Percentiles rank a stretch among this genome's conserved stretches.
phyloP scores from a whole-genome alignment of 1,139 yeast genomes.

The Blastobotrys malaysiensis region DNA sequence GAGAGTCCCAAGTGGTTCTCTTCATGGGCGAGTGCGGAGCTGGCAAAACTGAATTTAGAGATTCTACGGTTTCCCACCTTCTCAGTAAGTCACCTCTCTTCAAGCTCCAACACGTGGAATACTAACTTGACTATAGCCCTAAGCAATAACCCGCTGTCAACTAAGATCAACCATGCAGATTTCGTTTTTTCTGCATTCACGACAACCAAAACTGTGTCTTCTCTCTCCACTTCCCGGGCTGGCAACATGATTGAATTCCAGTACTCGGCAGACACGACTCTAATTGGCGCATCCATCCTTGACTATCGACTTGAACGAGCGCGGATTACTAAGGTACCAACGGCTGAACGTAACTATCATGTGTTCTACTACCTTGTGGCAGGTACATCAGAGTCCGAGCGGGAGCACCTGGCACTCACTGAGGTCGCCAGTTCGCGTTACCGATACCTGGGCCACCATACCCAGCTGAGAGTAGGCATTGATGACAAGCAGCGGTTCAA shows the following conservation, averaged over 20 bases:
- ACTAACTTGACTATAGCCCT: conserved; percentile 23
- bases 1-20: conserved; percentile 37
- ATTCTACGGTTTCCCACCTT: conserved; percentile 29
- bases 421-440: conserved; percentile 29
- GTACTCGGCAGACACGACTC: conserved; percentile 35
- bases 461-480: conserved; percentile 36
- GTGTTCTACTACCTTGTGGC: conserved; percentile 38
- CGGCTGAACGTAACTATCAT: conserved; percentile 40
- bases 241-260: conserved; percentile 40
- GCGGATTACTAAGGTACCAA: conserved; percentile 38
- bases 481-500: conserved; percentile 36
- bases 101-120: not conserved
- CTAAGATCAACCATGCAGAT: conserved; percentile 34
- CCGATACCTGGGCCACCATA: conserved; percentile 39
- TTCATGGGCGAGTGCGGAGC: conserved; percentile 40
- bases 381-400: conserved; percentile 37
- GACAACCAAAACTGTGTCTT: conserved; percentile 35
- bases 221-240: conserved; percentile 34
- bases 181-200: conserved; percentile 37
- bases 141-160: conserved; percentile 35
- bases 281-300: conserved; percentile 37
- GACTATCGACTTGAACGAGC: conserved; percentile 39
- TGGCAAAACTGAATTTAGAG: conserved; percentile 38
- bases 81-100: conserved; percentile 24
- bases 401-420: conserved; percentile 34